Base-by-base conservation (phyloP, 768 basidiomycete genomes). In the Mycena pura region DNA sequence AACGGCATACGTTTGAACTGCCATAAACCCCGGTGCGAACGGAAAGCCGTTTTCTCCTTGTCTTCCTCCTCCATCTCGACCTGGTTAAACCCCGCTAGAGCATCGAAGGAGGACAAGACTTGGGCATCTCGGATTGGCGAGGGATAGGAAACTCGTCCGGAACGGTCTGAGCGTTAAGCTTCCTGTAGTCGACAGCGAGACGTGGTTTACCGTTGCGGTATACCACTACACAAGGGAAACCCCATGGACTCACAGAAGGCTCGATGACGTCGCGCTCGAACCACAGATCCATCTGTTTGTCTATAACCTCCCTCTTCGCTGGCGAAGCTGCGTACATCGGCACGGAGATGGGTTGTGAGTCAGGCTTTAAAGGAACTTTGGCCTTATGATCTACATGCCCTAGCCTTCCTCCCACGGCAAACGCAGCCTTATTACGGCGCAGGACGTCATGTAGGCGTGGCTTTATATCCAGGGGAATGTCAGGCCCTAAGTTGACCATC, bases 1-100 rank as follows among this genome's bases (percentile, higher is more conserved):
- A 76, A 76, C 5, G 73, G 73, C 70, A 76, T 72, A 24, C 73
- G 39, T 21, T 31, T 32, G 63, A 76, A 76, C 48, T 76, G 75
- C 21, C 47, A 68, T 2, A 75, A 63, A 6, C 75, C 75, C 43
- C 56, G 36, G 48, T 75, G 75, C 0, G 72, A 68, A 2, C 70
- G 45, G 57, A 76, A 76, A 3, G 71, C 74, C 2, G 72, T 74
- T 28, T 74, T 73, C 32, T 69, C 55, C 5, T 56, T 44, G 28
- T 68, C 68, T n/a, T 40, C 39, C 39, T 2, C 9, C 4, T 11
- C 41, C 41, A 43, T 43, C 7, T 22, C 41, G 3, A 74, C 25
- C 48, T 77, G 76, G 4, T 67, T 73, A 56, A 75, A 77, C 5
- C 76, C 72, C 0, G 76, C 60, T 1, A 73, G 60, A 7, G 73